These are phyloP conservation scores for Arabidopsis arenosa DNA, from an alignment of 345 rosid genomes.

Conservation along the genomic window DNA sequence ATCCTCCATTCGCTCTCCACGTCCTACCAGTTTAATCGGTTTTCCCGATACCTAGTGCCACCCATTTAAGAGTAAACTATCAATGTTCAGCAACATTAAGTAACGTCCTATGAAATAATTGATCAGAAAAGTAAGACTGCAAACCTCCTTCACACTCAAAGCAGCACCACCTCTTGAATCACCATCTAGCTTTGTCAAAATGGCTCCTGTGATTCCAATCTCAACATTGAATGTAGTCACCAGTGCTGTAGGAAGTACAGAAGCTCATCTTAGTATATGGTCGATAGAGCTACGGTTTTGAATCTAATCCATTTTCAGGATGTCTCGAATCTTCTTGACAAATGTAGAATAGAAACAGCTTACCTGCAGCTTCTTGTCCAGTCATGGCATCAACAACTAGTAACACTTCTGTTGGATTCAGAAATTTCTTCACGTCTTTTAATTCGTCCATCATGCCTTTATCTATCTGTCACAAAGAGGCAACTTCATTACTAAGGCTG, in stretches of 20 bases:
- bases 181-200: constrained; percentile 96
- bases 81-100: background rate
- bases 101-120: background rate
- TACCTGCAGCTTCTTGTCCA: constrained; percentile 99
- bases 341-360: background rate
- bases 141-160: constrained; percentile 96
- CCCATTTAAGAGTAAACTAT: constrained; percentile 30
- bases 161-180: constrained; percentile 99
- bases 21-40: constrained; percentile 96
- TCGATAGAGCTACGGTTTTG: background rate
- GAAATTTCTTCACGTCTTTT: constrained; percentile 84
- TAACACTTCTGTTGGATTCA: constrained; percentile 91
- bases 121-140: constrained; percentile 25
- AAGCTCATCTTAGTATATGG: background rate
- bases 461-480: constrained; percentile 66
- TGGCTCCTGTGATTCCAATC: constrained; percentile 99
- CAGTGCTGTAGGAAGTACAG: constrained; percentile 58
- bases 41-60: constrained; percentile 83
- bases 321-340: background rate
- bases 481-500: constrained; percentile 26
- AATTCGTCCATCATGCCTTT: constrained; percentile 98
- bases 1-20: constrained; percentile 97
- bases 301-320: background rate
- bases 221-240: constrained; percentile 95
- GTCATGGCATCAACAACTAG: constrained; percentile 99